Conservation (phyloP, 805 yeast genomes). For the Metschnikowia bowlesiae region DNA sequence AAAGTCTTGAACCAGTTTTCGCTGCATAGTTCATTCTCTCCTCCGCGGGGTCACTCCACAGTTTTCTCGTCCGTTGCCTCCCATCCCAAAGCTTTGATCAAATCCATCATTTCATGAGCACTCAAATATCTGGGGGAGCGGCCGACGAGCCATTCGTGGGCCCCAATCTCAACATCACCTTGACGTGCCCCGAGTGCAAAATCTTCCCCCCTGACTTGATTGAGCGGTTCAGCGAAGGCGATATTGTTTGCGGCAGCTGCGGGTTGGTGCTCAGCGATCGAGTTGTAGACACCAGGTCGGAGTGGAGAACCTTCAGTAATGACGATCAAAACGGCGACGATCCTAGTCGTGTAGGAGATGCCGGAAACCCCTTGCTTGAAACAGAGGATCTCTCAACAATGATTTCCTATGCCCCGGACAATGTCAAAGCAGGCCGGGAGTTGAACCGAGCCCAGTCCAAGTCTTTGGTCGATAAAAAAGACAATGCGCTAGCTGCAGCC, state of each 20-base stretch:
- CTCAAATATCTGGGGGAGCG: slow-evolving; percentile 9
- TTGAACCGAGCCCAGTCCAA: slow-evolving; percentile 85
- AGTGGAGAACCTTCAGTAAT: slow-evolving; percentile 97
- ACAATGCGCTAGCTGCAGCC: slow-evolving; percentile 82
- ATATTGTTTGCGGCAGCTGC: slow-evolving; percentile 96
- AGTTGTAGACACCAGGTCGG: slow-evolving; percentile 91
- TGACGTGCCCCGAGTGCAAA: slow-evolving; percentile 96
- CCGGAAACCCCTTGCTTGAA: slow-evolving; percentile 86
- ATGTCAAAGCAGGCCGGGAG: slow-evolving; percentile 79
- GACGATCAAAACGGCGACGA: slow-evolving; percentile 98
- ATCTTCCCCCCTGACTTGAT: slow-evolving; percentile 93
- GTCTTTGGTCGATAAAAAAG: slow-evolving; percentile 80
- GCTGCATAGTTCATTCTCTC: too few species aligned
- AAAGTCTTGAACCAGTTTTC: too few species aligned
- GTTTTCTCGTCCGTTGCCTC: background rate
- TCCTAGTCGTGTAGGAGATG: slow-evolving; percentile 99
- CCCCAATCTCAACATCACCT: slow-evolving; percentile 80
- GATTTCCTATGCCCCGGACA: slow-evolving; percentile 84
- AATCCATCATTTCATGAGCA: slow-evolving; percentile 6
- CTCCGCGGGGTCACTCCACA: too few species aligned
- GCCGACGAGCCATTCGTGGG: slow-evolving; percentile 45
- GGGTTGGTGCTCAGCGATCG: slow-evolving; percentile 90
- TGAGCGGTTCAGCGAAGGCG: slow-evolving; percentile 95
- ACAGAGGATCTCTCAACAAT: slow-evolving; percentile 89
- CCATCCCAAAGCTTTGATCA: background rate